A percentile compares a stretch with the other conserved stretches of the same genome.
These are phyloP conservation scores for Arachis monticola DNA, from an alignment of 331 rosid species.

Conservation along the genomic window DNA sequence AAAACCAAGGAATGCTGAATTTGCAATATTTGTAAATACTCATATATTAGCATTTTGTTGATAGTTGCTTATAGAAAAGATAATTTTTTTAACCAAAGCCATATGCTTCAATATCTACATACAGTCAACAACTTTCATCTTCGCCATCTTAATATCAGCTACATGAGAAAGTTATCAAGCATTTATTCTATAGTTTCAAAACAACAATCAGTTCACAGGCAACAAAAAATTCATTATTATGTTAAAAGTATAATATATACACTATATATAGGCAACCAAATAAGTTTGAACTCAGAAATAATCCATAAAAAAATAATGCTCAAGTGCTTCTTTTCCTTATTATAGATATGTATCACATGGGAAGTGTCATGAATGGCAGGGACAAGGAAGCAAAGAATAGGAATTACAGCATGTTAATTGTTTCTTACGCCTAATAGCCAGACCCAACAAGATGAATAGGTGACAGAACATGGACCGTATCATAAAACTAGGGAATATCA, in stretches of 20 bases:
- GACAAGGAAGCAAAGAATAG: neutral
- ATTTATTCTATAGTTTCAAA: neutral
- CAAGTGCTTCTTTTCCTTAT: neutral
- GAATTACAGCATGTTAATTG: neutral
- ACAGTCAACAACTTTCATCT: neutral
- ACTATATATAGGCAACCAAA: neutral
- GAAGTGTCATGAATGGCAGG: neutral
- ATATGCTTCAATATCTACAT: neutral
- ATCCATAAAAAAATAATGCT: neutral
- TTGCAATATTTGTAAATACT: slow-evolving; percentile 12
- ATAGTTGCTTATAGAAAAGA: neutral
- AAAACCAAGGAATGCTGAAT: neutral
- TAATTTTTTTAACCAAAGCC: neutral
- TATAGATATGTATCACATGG: neutral
- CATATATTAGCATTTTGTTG: slow-evolving; percentile 6
- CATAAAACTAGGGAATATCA: neutral
- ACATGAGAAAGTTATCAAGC: neutral
- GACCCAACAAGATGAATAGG: neutral
- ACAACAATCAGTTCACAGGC: neutral
- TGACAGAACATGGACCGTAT: neutral
- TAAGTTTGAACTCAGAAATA: neutral
- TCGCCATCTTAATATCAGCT: neutral
- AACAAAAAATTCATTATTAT: neutral
- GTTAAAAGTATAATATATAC: neutral
- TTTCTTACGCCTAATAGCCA: too few species aligned